A percentile compares a stretch with the other conserved stretches of the same genome.
Evolutionary conservation across 2,329 filamentous ascomycete genomes (phyloP).

Genomic region (Neopestalotiopsis sp.): DNA sequence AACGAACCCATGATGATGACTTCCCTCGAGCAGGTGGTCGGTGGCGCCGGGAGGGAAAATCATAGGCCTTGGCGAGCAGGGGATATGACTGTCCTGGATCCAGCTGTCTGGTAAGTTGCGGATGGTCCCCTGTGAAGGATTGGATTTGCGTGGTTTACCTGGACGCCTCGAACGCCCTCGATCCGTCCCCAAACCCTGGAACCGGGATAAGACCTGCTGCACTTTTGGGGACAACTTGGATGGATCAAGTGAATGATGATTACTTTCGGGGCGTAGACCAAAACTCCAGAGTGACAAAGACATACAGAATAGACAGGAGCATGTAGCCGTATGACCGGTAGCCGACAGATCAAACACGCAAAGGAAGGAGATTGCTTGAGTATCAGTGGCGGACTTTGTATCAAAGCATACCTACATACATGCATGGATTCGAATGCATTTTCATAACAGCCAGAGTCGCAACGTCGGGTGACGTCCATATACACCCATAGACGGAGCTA

Average conservation of each 20-base stretch:
- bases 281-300: too few relatives aligned
- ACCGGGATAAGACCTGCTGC: not conserved
- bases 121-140: not conserved
- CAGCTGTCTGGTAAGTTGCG: slow-evolving; percentile 6
- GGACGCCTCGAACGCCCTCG: slow-evolving; percentile 4
- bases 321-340: too few relatives aligned
- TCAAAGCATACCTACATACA: too few relatives aligned
- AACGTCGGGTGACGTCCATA: too few relatives aligned
- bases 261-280: too few relatives aligned
- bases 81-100: not conserved
- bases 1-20: not conserved
- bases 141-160: not conserved
- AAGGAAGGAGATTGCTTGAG: too few relatives aligned
- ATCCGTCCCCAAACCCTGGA: not conserved
- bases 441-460: too few relatives aligned
- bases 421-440: too few relatives aligned
- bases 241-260: not conserved
- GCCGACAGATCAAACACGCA: too few relatives aligned
- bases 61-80: not conserved
- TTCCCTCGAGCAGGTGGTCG: not conserved
- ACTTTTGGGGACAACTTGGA: not conserved
- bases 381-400: too few relatives aligned
- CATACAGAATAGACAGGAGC: too few relatives aligned
- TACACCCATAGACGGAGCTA: too few relatives aligned
- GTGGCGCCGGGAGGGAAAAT: not conserved